Base-by-base conservation (phyloP, 2,329 filamentous ascomycete genomes). In the Ampelomyces quisqualis region DNA sequence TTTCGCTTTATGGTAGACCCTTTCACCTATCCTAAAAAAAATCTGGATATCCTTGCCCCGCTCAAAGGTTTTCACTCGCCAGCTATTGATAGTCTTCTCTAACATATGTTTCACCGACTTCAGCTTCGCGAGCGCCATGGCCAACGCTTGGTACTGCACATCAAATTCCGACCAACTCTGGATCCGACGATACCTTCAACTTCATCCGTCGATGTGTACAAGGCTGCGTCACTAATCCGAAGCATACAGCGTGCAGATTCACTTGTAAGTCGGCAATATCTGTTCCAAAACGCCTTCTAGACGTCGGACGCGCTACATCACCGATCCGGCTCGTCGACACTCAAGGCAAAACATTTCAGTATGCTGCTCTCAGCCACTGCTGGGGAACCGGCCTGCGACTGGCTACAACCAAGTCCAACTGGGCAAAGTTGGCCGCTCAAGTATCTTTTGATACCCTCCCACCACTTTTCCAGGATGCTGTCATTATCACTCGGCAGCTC, bases 301-400 rank as follows among this genome's bases (percentile, higher is more conserved):
- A 67, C 29, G 63, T 67, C 14, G 63, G 63, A 1, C 49, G 58
- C 14, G 51, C 54, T 4, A 45, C 53, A 7, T 51, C 50, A 9
- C 63, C 62, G 3, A 62, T 65, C 29, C 55, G 51, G n/a, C 42
- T 67, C 13, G 57, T 65, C 8, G 62, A 67, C 17, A 63, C 60
- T 6, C 54, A 58, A 34, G 57, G 55, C 9, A 63, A 53, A 32
- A 22, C 40, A 1, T 57, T 60, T 11, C 55, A 65, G 38, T 67
- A 67, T 32, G 51, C 49, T 5, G 51, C 61, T 5, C 51, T 67
- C 2, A 60, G 54, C 8, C 64, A 65, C 34, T 65, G 64, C 34
- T 65, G 62, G 62, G 62, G 64, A 2, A 46, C 51, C 3, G 48
- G 49, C 7, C 51, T 51, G 4, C 43, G 46, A 1, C 37, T 65